These are phyloP conservation scores for Gilbertella persicaria DNA, from an alignment of 371 early-diverging fungal genomes.

Conservation along the genomic window DNA sequence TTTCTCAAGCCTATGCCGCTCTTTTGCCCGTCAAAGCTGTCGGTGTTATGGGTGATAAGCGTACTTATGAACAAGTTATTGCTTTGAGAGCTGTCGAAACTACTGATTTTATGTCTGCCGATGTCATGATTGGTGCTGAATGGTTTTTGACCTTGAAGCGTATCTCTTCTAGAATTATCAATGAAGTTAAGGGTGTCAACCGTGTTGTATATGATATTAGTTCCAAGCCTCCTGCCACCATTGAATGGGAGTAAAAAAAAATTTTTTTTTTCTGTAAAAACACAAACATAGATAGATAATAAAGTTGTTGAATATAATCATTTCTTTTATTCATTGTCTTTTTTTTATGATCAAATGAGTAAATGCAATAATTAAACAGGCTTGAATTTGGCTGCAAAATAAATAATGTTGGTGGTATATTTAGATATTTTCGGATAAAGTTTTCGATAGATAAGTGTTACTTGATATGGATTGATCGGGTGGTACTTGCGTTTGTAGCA, in stretches of 20 bases:
- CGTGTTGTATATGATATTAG: constrained; percentile 94
- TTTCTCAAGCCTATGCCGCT: constrained; percentile 97
- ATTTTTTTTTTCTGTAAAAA: constrained; percentile 1
- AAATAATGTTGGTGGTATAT: no score
- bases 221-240: constrained; percentile 96
- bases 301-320: no score
- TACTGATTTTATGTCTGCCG: constrained; percentile 98
- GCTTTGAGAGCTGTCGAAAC: constrained; percentile 95
- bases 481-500: not conserved
- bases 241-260: constrained; percentile 85
- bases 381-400: no score
- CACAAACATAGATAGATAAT: not conserved
- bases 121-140: constrained; percentile 74
- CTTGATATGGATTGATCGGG: not conserved
- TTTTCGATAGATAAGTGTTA: not conserved
- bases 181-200: constrained; percentile 97
- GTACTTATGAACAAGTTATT: constrained; percentile 98
- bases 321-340: no score
- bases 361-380: no score
- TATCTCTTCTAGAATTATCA: constrained; percentile 93
- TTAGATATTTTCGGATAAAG: not conserved
- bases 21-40: constrained; percentile 93
- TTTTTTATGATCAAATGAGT: no score
- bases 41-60: constrained; percentile 98
- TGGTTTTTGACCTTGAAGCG: constrained; percentile 73